Evolutionary conservation across 148 eudicot genomes (phyloP), one percentile per base, ranked within the genome.

Genomic region (Dysphania ambrosioides): DNA sequence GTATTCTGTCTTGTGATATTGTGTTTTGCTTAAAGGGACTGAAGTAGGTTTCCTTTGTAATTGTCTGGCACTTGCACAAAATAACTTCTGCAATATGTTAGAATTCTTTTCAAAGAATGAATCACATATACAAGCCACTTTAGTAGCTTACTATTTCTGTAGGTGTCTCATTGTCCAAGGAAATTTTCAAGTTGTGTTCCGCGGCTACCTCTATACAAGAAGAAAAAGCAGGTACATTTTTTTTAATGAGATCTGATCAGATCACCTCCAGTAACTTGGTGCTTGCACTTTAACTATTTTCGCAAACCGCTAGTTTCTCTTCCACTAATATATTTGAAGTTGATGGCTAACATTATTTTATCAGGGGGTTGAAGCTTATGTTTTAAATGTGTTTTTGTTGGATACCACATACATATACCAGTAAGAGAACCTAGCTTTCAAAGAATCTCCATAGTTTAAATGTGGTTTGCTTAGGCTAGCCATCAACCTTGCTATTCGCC

Each of bases 171-270:
- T 27, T 47, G 72, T 44, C 72, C 35, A 6, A 42, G 29, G 57
- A 44, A 27, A 42, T 41, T 32, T n/a, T 31, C 57, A 5, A 18
- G 11, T 41, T 68, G 72, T 44, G 35, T 23, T 42, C 72, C 27
- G 1, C 47, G 72, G 57, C 29, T 68, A 6, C 55, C 72, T 44
- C 23, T 44, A 6, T 29, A 2, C 58, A 47, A 29, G 57, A 44
- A 44, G 72, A 68, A 68, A 27, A 44, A 42, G 8, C 72, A 68
- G 72, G 72, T 68, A 68, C 1, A 3, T 68, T 3, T 68, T 24
- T 9, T 9, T n/a, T n/a, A n/a, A n/a, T n/a, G n/a, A n/a, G n/a
- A n/a, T n/a, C n/a, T n/a, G n/a, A 24, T 26, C 30, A 58, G 12
- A 58, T 53, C 58, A 53, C 8, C 24, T 53, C 6, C 58, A 53